A percentile compares a stretch with the other conserved stretches of the same genome.
These are phyloP conservation scores for Rutstroemia sp. DNA, from an alignment of 2,329 filamentous ascomycete genomes.

Conservation along the genomic window DNA sequence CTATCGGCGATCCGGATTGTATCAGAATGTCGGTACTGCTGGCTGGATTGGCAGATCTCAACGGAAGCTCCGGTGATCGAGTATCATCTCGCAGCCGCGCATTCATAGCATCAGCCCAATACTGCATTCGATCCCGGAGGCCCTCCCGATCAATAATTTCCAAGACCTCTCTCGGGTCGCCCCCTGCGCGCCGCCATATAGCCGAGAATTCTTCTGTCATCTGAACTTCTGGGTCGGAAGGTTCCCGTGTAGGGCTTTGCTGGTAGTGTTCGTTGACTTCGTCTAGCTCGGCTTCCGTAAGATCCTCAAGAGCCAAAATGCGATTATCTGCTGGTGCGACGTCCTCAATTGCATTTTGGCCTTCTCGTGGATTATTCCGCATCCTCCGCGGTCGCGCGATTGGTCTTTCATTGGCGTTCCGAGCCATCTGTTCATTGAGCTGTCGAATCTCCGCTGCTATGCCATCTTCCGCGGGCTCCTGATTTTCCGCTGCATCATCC, in stretches of 20 bases:
- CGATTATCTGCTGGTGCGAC: too few relatives aligned
- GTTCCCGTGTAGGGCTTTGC: background rate
- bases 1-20: background rate
- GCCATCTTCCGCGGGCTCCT: slow-evolving; percentile 11
- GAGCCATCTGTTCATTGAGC: slow-evolving; percentile 1
- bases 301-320: too few relatives aligned
- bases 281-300: too few relatives aligned
- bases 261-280: background rate
- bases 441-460: slow-evolving; percentile 1
- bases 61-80: too few relatives aligned
- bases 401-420: background rate
- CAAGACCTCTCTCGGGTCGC: slow-evolving; percentile 51
- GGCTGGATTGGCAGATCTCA: background rate
- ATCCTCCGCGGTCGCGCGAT: background rate
- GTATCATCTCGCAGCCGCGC: background rate
- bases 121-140: slow-evolving; percentile 49
- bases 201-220: slow-evolving; percentile 39
- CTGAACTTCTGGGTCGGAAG: slow-evolving; percentile 19
- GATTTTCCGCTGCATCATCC: slow-evolving; percentile 30
- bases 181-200: slow-evolving; percentile 53
- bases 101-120: slow-evolving; percentile 44
- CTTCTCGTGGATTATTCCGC: too few relatives aligned
- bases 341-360: too few relatives aligned
- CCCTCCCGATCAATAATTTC: slow-evolving; percentile 55
- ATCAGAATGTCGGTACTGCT: background rate